These are phyloP conservation scores for Posidonia australis DNA, from an alignment of 106 monocot genomes.

Conservation along the genomic window DNA sequence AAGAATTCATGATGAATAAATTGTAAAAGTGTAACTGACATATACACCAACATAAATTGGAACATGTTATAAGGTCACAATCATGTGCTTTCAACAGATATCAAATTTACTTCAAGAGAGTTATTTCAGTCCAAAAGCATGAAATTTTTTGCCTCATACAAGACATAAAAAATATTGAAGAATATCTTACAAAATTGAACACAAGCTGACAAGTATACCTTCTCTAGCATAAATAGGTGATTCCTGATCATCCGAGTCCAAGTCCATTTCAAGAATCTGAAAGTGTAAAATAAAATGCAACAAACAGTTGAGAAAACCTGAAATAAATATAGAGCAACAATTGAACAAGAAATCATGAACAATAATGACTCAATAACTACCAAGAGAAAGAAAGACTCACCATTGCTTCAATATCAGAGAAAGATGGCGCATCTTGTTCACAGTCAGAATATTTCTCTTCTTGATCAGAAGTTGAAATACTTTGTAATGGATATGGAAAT, in stretches of 20 bases:
- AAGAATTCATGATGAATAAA: no score
- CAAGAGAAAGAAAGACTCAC: conserved; percentile 24
- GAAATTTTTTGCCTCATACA: background rate
- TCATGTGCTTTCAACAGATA: background rate
- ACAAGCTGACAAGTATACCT: conserved; percentile 30
- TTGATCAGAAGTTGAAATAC: conserved; percentile 30
- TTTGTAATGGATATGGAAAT: conserved; percentile 12
- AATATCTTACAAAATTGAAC: background rate
- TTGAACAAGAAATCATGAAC: no score
- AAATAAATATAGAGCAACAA: background rate
- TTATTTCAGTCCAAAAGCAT: background rate
- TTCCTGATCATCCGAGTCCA: conserved; percentile 66
- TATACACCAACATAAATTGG: background rate
- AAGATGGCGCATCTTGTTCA: conserved; percentile 61
- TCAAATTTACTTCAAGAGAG: background rate
- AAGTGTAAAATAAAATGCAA: conserved; percentile 11
- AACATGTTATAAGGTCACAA: background rate
- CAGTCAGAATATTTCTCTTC: conserved; percentile 40
- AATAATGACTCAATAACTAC: no score
- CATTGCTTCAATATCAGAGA: conserved; percentile 80
- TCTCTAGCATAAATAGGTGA: conserved; percentile 44
- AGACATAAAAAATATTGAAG: background rate
- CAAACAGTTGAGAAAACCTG: background rate
- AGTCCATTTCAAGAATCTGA: conserved; percentile 89
- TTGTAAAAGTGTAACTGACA: no score